Conservation (phyloP, 192 early-diverging fungal genomes). For the Diversispora eburnea region DNA sequence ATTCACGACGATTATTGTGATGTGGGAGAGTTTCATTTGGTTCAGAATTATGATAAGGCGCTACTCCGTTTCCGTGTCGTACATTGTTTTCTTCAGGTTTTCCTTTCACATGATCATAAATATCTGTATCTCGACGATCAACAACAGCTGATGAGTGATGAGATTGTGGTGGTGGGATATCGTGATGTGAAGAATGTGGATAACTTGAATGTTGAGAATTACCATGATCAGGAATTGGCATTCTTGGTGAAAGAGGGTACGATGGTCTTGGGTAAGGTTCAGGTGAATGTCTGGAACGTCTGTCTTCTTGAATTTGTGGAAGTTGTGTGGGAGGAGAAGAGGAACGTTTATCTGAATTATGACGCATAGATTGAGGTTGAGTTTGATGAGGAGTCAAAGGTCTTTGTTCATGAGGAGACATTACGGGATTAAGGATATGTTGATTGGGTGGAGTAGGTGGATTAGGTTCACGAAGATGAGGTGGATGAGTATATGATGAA, state of each 20-base stretch:
- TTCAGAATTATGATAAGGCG: constrained; percentile 13
- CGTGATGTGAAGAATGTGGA: constrained; percentile 17
- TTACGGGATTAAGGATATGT: constrained; percentile 10
- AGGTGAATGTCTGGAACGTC: constrained; percentile 3
- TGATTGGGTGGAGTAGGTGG: constrained; percentile 26
- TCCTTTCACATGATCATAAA: constrained; percentile 17
- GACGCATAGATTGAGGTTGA: constrained; percentile 12
- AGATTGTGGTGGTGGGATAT: background rate
- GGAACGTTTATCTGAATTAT: constrained; percentile 16
- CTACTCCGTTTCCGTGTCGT: constrained; percentile 6
- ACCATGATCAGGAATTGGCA: constrained; percentile 11
- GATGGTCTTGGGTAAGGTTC: constrained; percentile 12
- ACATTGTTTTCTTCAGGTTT: background rate
- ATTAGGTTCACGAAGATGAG: constrained; percentile 4
- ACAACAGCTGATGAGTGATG: background rate
- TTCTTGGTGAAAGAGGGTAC: constrained; percentile 13
- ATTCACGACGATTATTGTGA: constrained; percentile 2
- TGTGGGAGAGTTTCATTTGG: constrained; percentile 13
- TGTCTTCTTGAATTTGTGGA: constrained; percentile 24
- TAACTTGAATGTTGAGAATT: background rate
- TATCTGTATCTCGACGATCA: constrained; percentile 30
- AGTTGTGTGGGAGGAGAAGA: constrained; percentile 21
- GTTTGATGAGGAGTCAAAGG: constrained; percentile 11
- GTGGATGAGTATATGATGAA: background rate
- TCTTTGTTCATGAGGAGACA: constrained; percentile 14